Conservation (phyloP, 768 basidiomycete genomes). For the Tricholoma matsutake region DNA sequence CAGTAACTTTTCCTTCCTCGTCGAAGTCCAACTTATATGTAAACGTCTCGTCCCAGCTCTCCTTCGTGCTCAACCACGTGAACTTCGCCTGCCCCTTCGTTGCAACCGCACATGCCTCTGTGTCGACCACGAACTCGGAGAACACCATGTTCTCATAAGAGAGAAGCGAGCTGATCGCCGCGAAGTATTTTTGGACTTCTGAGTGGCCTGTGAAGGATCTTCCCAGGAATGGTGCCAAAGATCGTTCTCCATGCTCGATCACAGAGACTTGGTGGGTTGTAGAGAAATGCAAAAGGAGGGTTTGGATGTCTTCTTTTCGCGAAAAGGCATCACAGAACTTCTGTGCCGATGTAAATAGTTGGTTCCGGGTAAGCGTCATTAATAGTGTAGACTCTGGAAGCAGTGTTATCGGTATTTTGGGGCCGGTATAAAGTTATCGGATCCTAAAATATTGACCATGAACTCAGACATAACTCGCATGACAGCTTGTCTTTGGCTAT, state of each 20-base stretch:
- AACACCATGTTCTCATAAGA: constrained; percentile 52
- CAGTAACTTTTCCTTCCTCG: constrained; percentile 47
- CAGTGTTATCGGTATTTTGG: no score
- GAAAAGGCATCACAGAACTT: constrained; percentile 54
- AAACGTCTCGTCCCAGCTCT: constrained; percentile 64
- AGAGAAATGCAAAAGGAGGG: constrained; percentile 51
- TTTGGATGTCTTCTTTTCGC: constrained; percentile 36
- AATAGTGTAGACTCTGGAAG: no score
- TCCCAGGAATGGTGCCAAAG: constrained; percentile 61
- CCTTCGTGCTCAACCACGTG: constrained; percentile 49
- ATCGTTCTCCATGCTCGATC: constrained; percentile 52
- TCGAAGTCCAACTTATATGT: constrained; percentile 61
- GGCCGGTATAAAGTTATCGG: no score
- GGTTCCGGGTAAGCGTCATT: constrained; percentile 19
- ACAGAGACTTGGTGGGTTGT: constrained; percentile 38
- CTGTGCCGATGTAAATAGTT: constrained; percentile 43
- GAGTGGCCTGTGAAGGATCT: constrained; percentile 41
- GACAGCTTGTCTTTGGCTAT: background rate
- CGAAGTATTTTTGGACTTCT: constrained; percentile 49
- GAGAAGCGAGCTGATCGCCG: constrained; percentile 41
- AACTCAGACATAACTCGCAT: background rate
- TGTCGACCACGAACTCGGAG: constrained; percentile 53
- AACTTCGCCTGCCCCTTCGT: constrained; percentile 54
- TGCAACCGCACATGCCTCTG: constrained; percentile 46
- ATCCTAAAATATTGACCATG: background rate